Conservation (phyloP, 2,329 filamentous ascomycete genomes). For the Didymella arachidicola region DNA sequence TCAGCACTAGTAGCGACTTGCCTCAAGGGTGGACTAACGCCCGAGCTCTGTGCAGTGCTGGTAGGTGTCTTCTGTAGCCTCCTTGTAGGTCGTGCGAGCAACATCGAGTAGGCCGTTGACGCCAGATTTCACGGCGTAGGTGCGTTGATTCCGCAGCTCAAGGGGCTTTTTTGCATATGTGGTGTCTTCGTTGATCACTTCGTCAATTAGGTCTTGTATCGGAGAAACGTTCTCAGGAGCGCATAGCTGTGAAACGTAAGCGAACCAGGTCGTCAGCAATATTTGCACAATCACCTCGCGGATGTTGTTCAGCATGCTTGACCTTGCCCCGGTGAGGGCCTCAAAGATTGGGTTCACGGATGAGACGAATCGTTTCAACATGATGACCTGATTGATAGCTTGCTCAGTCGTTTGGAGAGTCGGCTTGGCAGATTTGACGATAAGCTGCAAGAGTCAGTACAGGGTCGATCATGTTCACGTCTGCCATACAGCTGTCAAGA, state of each 20-base stretch:
- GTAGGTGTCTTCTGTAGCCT: slow-evolving; percentile 80
- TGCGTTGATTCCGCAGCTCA: slow-evolving; percentile 87
- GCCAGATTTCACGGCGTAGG: slow-evolving; percentile 87
- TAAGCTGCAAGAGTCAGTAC: slow-evolving; percentile 63
- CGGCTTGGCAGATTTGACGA: slow-evolving; percentile 73
- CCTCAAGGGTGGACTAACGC: slow-evolving; percentile 55
- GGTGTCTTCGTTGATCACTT: slow-evolving; percentile 81
- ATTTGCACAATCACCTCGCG: slow-evolving; percentile 58
- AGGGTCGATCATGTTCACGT: neutral
- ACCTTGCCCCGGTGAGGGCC: slow-evolving; percentile 70
- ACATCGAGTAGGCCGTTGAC: slow-evolving; percentile 88
- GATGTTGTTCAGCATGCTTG: slow-evolving; percentile 71
- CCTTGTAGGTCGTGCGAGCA: slow-evolving; percentile 86
- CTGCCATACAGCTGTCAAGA: slow-evolving; percentile 71
- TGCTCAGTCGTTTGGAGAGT: slow-evolving; percentile 77
- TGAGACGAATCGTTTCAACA: slow-evolving; percentile 81
- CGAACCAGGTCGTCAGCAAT: slow-evolving; percentile 2
- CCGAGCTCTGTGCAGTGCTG: slow-evolving; percentile 73
- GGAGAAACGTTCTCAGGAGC: slow-evolving; percentile 66
- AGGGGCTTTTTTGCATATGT: slow-evolving; percentile 79
- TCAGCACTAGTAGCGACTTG: slow-evolving; percentile 14
- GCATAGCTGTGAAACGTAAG: slow-evolving; percentile 62
- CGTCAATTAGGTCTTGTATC: slow-evolving; percentile 70
- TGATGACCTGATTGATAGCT: slow-evolving; percentile 84
- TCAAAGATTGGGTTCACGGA: slow-evolving; percentile 72